These are phyloP conservation scores for Phytophthora citricola DNA, from an alignment of 352 stramenopile species.

Conservation along the genomic window DNA sequence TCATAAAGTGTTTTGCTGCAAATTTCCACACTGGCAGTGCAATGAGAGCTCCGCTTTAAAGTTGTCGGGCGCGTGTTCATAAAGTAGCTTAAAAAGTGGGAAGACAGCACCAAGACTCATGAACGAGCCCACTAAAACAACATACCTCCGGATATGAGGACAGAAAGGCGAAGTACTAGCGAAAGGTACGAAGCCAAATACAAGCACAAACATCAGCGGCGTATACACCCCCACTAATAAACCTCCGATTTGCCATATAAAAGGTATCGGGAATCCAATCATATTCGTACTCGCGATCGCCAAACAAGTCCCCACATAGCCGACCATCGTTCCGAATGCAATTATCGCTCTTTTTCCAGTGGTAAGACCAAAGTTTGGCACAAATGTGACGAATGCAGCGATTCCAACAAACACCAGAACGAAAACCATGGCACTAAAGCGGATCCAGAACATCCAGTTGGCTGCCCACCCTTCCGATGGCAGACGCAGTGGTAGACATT, in stretches of 20 bases:
- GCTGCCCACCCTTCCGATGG: conserved; percentile 23
- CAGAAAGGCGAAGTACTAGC: neutral
- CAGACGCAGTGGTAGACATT: conserved; percentile 21
- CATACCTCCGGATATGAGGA: neutral
- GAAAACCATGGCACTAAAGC: conserved; percentile 17
- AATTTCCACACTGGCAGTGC: conserved; percentile 25
- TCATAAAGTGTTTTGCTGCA: conserved; percentile 23
- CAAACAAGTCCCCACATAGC: conserved; percentile 4
- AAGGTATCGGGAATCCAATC: conserved; percentile 18
- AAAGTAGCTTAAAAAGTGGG: conserved; percentile 20
- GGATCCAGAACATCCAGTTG: conserved; percentile 31
- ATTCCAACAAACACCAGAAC: conserved; percentile 2
- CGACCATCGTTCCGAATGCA: neutral
- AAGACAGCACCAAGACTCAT: conserved; percentile 14
- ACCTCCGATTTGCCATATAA: conserved; percentile 14
- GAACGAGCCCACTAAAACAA: neutral
- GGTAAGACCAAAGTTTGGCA: conserved; percentile 9
- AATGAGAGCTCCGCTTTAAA: conserved; percentile 6
- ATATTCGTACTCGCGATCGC: neutral
- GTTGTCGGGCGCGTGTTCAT: conserved; percentile 5
- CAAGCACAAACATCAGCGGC: conserved; percentile 6
- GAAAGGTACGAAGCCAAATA: conserved; percentile 10
- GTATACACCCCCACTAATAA: conserved; percentile 10
- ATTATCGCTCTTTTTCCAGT: conserved; percentile 1
- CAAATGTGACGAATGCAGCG: conserved; percentile 5